Conservation (phyloP, 2,329 filamentous ascomycete species). For the Talaromyces sp. region DNA sequence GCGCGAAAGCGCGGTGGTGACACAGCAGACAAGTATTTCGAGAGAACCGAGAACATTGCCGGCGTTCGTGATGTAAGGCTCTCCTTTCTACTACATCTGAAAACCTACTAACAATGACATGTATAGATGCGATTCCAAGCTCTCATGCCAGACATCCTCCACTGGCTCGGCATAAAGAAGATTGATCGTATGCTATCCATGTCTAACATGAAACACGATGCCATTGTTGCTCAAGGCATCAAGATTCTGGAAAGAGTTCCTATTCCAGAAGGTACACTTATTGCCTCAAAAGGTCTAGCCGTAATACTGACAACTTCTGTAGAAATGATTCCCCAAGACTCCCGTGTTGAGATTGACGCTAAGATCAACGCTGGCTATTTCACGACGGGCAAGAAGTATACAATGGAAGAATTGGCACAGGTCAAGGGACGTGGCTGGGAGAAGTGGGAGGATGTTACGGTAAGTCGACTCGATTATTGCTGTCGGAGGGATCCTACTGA, state of each 20-base stretch:
- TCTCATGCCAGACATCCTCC: conserved; percentile 94
- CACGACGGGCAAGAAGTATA: conserved; percentile 86
- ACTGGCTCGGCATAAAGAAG: conserved; percentile 98
- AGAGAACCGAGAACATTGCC: conserved; percentile 95
- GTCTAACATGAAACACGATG: conserved; percentile 69
- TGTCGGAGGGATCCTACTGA: not conserved
- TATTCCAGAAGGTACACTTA: conserved; percentile 62
- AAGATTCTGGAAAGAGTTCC: conserved; percentile 87
- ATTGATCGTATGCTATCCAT: conserved; percentile 98
- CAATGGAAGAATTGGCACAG: conserved; percentile 75
- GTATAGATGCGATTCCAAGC: conserved; percentile 90
- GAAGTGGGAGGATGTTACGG: conserved; percentile 53
- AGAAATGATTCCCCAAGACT: conserved; percentile 89
- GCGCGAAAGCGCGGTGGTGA: conserved; percentile 45
- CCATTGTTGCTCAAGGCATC: conserved; percentile 51
- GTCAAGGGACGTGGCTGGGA: conserved; percentile 92
- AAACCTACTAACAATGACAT: not conserved
- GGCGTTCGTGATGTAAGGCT: conserved; percentile 68
- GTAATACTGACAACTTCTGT: not conserved
- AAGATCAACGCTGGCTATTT: conserved; percentile 92
- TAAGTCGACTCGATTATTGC: conserved; percentile 21
- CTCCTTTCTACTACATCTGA: too few relatives aligned
- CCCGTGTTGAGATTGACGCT: conserved; percentile 95
- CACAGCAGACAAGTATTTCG: conserved; percentile 65
- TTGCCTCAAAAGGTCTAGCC: not conserved